Conservation (phyloP, 2,329 filamentous ascomycete genomes). For the Claviceps maximensis region DNA sequence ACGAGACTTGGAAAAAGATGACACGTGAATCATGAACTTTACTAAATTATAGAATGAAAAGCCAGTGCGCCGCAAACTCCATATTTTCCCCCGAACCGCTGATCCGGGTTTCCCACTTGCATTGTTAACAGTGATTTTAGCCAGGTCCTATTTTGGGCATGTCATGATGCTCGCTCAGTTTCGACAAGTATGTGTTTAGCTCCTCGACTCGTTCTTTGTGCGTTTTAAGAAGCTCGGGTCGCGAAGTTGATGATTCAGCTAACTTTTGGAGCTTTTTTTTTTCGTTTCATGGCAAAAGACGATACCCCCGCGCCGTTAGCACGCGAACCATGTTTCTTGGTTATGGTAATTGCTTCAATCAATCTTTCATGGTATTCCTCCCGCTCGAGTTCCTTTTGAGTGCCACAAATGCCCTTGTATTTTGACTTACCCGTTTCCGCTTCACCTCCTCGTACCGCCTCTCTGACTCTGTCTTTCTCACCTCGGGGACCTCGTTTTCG, state of each 20-base stretch:
- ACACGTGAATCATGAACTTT: too few species aligned
- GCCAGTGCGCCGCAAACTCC: background rate
- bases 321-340: too few species aligned
- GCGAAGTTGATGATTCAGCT: conserved; percentile 42
- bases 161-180: conserved; percentile 91
- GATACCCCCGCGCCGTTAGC: background rate
- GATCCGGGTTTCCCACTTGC: background rate
- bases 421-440: conserved; percentile 56
- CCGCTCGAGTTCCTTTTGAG: too few species aligned
- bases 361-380: too few species aligned
- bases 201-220: conserved; percentile 96
- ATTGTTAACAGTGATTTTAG: conserved; percentile 17
- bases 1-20: too few species aligned
- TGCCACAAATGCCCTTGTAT: too few species aligned
- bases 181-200: conserved; percentile 83
- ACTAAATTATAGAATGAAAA: background rate
- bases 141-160: conserved; percentile 64
- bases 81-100: background rate
- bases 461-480: conserved; percentile 73
- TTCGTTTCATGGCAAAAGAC: background rate
- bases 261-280: conserved; percentile 59
- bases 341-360: too few species aligned
- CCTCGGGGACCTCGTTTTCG: conserved; percentile 13
- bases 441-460: conserved; percentile 66
- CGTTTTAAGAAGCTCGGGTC: conserved; percentile 77